Evolutionary conservation across 2,329 filamentous ascomycete genomes (phyloP).

Genomic region (Fusarium staphyleae): DNA sequence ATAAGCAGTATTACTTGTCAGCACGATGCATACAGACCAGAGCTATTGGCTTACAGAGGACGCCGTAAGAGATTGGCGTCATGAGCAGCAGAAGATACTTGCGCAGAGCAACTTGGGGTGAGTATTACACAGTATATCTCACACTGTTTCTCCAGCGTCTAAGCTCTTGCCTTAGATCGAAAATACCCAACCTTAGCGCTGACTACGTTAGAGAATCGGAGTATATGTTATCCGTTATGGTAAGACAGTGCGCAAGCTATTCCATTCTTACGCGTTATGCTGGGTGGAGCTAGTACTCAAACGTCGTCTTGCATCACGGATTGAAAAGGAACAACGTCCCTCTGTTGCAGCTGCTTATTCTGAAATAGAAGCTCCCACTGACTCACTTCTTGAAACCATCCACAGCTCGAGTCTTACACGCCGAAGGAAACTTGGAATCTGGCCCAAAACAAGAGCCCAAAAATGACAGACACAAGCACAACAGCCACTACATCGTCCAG

Average conservation of each 20-base stretch:
- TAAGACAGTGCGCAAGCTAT: constrained; percentile 31
- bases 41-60: no score
- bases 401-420: background rate
- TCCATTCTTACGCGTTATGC: constrained; percentile 42
- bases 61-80: background rate
- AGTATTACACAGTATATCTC: constrained; percentile 23
- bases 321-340: constrained; percentile 25
- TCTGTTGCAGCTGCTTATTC: background rate
- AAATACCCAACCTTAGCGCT: constrained; percentile 32
- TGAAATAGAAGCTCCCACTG: background rate
- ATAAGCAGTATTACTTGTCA: background rate
- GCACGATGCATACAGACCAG: background rate
- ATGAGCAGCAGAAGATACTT: background rate
- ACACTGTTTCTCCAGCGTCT: constrained; percentile 7
- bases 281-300: constrained; percentile 30
- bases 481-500: constrained; percentile 4
- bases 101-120: constrained; percentile 16
- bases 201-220: fast-evolving
- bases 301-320: constrained; percentile 6
- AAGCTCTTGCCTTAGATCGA: constrained; percentile 6
- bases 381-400: background rate
- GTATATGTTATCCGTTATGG: constrained; percentile 45
- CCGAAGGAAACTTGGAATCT: background rate
- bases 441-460: background rate
- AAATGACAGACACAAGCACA: constrained; percentile 17